phyloP scores from a whole-genome alignment of 2,329 filamentous ascomycete species.

The Calonectria hongkongensis region DNA sequence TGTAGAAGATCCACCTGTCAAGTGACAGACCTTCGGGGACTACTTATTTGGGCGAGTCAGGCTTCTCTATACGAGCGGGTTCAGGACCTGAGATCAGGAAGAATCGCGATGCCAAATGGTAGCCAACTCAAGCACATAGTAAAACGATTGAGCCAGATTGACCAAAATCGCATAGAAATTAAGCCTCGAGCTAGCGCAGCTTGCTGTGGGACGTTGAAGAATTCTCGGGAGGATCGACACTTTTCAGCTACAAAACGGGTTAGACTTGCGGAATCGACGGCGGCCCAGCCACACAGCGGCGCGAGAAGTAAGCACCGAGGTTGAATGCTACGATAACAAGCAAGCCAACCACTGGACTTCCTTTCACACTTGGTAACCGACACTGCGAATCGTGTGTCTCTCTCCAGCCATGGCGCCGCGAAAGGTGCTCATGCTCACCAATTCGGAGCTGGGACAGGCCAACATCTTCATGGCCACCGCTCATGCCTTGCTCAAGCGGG shows the following conservation, averaged over 20 bases:
- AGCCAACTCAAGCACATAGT: not conserved
- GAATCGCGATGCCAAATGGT: not conserved
- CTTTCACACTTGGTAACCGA: not conserved
- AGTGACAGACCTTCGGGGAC: too few species aligned
- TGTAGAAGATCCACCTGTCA: too few species aligned
- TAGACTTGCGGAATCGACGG: not conserved
- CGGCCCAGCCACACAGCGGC: not conserved
- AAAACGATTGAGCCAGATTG: not conserved
- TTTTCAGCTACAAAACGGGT: not conserved
- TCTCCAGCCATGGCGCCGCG: not conserved
- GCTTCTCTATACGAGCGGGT: too few species aligned
- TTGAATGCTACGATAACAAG: not conserved
- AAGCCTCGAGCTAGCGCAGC: not conserved
- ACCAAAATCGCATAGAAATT: not conserved
- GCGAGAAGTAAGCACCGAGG: not conserved
- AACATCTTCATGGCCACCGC: not conserved
- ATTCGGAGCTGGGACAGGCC: not conserved
- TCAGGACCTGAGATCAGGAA: too few species aligned
- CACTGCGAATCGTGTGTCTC: not conserved
- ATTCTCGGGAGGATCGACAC: not conserved
- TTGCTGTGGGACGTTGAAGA: not conserved
- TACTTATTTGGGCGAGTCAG: too few species aligned
- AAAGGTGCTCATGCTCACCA: not conserved
- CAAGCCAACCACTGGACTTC: not conserved
- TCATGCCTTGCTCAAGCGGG: not conserved